These are phyloP conservation scores for Ettlia oleoabundans DNA, from an alignment of 139 green algal species.

Conservation along the genomic window DNA sequence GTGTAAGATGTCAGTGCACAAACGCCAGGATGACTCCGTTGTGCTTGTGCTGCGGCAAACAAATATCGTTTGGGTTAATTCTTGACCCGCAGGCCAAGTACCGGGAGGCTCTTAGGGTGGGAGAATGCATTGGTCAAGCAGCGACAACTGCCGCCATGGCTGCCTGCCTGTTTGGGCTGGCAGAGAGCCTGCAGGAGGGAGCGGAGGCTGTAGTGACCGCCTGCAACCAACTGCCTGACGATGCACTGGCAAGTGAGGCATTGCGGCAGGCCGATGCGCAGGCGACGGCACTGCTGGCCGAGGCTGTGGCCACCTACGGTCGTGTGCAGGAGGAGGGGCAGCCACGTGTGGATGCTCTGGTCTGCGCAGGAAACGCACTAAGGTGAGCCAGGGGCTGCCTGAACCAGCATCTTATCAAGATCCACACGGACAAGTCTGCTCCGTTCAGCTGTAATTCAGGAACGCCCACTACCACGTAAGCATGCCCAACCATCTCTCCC, in stretches of 20 bases:
- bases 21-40: too few relatives aligned
- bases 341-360: constrained; percentile 12
- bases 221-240: constrained; percentile 41
- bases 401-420: too few relatives aligned
- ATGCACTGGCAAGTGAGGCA: constrained; percentile 27
- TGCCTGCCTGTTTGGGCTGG: constrained; percentile 7
- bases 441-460: too few relatives aligned
- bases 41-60: too few relatives aligned
- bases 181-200: constrained; percentile 35
- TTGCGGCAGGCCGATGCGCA: constrained; percentile 19
- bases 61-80: neutral
- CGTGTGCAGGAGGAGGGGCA: constrained; percentile 42
- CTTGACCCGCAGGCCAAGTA: constrained; percentile 41
- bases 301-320: constrained; percentile 51
- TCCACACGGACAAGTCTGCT: too few relatives aligned
- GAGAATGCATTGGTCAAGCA: neutral
- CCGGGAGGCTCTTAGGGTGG: neutral
- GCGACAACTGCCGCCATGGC: neutral
- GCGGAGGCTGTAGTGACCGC: constrained; percentile 46
- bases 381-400: too few relatives aligned
- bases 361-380: constrained; percentile 19
- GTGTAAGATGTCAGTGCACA: too few relatives aligned
- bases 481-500: too few relatives aligned
- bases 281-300: constrained; percentile 46
- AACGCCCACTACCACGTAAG: too few relatives aligned